Conservation (phyloP, 345 rosid species). For the Gossypium rotundifolium region DNA sequence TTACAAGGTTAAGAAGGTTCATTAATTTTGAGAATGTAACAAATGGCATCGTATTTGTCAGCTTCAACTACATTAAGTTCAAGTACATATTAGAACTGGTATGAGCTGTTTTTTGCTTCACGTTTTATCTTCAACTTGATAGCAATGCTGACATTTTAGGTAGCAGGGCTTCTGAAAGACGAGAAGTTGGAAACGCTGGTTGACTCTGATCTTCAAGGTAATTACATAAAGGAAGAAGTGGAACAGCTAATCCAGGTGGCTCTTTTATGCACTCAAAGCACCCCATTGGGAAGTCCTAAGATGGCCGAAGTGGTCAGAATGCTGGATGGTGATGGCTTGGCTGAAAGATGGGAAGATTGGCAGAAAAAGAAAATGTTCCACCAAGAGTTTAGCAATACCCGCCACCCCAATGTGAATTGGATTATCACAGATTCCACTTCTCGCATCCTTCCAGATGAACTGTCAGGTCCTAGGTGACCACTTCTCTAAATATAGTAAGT, state of each 20-base stretch:
- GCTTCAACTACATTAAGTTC: background rate
- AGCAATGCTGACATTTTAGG: slow-evolving; percentile 35
- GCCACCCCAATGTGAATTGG: slow-evolving; percentile 43
- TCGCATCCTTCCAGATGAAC: slow-evolving; percentile 54
- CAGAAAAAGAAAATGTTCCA: slow-evolving; percentile 74
- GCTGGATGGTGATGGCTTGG: slow-evolving; percentile 92
- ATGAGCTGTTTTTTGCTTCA: background rate
- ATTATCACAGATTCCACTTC: slow-evolving; percentile 49
- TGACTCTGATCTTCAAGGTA: slow-evolving; percentile 55
- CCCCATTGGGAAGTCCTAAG: slow-evolving; percentile 81
- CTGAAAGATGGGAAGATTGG: slow-evolving; percentile 94
- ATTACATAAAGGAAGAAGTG: slow-evolving; percentile 56
- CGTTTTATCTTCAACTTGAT: background rate
- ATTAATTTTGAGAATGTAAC: background rate
- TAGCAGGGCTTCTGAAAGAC: slow-evolving; percentile 82
- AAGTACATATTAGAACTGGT: background rate
- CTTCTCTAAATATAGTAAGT: background rate
- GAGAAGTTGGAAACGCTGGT: slow-evolving; percentile 67
- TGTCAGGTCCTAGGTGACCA: slow-evolving; percentile 82
- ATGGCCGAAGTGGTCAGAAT: slow-evolving; percentile 93
- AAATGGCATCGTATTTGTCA: background rate
- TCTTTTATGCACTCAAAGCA: slow-evolving; percentile 70
- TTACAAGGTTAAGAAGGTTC: too few species aligned
- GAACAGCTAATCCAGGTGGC: slow-evolving; percentile 84
- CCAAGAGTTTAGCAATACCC: slow-evolving; percentile 43